These are phyloP conservation scores for Neurospora africana DNA, from an alignment of 495 filamentous ascomycete species.

Conservation along the genomic window DNA sequence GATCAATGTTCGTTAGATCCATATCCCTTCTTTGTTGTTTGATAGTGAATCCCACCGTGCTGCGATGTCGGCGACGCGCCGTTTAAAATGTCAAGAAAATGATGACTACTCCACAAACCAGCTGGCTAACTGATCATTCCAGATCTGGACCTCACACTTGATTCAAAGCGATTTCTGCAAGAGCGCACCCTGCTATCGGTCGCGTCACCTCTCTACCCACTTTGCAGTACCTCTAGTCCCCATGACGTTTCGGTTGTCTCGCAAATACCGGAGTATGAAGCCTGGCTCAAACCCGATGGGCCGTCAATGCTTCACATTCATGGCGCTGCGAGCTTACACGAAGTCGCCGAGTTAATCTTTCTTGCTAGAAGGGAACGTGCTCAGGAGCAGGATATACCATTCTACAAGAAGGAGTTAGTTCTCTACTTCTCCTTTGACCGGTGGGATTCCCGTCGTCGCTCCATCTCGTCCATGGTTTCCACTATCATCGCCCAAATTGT, in stretches of 20 bases:
- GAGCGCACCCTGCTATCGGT: conserved; percentile 4
- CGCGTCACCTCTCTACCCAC: neutral
- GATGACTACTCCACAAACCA: neutral
- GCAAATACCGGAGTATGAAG: conserved; percentile 1
- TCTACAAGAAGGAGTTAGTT: neutral
- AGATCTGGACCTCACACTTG: neutral
- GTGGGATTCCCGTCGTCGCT: conserved; percentile 7
- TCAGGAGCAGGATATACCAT: neutral
- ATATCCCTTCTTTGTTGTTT: too few relatives aligned
- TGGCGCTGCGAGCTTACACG: neutral
- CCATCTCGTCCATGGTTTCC: conserved; percentile 9
- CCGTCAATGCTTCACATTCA: conserved; percentile 9
- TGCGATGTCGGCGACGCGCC: neutral
- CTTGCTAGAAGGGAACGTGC: neutral
- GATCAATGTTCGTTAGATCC: neutral
- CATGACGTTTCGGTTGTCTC: neutral
- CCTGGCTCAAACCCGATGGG: conserved; percentile 4
- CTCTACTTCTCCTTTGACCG: conserved; percentile 15
- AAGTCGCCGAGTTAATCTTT: conserved; percentile 2
- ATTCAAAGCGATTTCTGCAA: neutral
- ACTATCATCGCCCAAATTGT: conserved; percentile 14
- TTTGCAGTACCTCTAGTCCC: conserved; percentile 1
- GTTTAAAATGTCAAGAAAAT: neutral
- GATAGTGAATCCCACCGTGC: neutral
- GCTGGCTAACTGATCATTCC: neutral